Evolutionary conservation across 2,329 filamentous ascomycete species (phyloP), one percentile per base, ranked within the genome.

Genomic region (Diaporthe ampelina): DNA sequence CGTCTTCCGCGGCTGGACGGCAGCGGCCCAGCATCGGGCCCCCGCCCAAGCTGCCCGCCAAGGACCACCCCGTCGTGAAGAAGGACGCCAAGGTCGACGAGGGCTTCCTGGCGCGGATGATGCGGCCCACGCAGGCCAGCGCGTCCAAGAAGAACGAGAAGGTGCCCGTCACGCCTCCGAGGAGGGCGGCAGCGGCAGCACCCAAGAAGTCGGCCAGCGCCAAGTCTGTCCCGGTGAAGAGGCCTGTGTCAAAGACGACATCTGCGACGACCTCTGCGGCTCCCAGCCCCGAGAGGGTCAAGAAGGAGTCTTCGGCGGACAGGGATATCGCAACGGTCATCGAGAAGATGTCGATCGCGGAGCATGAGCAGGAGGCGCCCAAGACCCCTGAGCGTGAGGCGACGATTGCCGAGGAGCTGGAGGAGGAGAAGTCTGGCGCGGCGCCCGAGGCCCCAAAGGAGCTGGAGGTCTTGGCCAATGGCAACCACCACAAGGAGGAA

Each of bases 51-150:
- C 91, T 89, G 77, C 80, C 86, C 13, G 84, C 88, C 75, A 81
- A 86, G 81, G 86, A 88, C 57, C 80, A 86, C 78, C 79, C 88
- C 68, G 76, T 86, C 9, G 81, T 85, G 1, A 88, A 88, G 78
- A 86, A 87, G 75, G 85, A 88, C 35, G 86, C 86, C 61, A 88
- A 89, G 24, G 86, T 93, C 1, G 92, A 94, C 76, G 92, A 94
- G 77, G 84, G 91, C 19, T 95, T 95, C 83, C 84, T 95, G 35
- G 93, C 93, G n/a, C 90, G 94, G 70, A 95, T 95, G 93, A 95
- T 93, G 91, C 87, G 93, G 54, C 94, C 94, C 2, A 95, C 94
- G 0, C 89, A 92, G 58, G 86, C 90, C 59, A 73, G 69, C 37
- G 73, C 73, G 54, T 73, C 40, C 67, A 95, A 94, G 83, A 88